phyloP scores from a whole-genome alignment of 2,329 filamentous ascomycete species.

The Pyrenophora tritici-repentis region DNA sequence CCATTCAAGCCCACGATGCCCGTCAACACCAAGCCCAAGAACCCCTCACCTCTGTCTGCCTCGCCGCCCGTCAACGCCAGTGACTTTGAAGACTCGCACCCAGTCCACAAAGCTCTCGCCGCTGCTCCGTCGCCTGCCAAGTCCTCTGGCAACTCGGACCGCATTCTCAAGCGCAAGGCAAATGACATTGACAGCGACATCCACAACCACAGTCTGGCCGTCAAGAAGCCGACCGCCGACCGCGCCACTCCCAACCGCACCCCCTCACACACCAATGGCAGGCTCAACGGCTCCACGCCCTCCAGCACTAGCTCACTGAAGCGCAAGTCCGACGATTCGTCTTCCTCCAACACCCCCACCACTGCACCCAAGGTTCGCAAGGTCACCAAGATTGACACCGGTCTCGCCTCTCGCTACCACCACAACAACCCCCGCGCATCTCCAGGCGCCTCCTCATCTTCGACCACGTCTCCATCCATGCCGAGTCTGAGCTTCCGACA shows the following conservation, averaged over 20 bases:
- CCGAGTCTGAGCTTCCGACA: conserved; percentile 50
- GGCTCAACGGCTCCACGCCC: conserved; percentile 34
- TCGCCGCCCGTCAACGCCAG: conserved; percentile 66
- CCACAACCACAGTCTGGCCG: conserved; percentile 42
- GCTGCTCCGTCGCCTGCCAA: conserved; percentile 44
- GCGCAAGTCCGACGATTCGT: conserved; percentile 52
- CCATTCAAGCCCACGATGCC: conserved; percentile 39
- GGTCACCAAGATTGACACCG: conserved; percentile 42
- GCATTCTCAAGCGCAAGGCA: conserved; percentile 49
- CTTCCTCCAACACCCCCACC: conserved; percentile 35
- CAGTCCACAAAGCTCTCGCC: conserved; percentile 46
- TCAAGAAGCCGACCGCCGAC: conserved; percentile 42
- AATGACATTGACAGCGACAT: conserved; percentile 46
- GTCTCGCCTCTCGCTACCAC: conserved; percentile 43
- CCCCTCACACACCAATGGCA: conserved; percentile 36
- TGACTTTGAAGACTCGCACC: conserved; percentile 56
- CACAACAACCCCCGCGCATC: conserved; percentile 40
- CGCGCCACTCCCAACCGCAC: conserved; percentile 38
- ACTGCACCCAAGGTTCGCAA: conserved; percentile 40
- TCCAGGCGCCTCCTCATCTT: conserved; percentile 42
- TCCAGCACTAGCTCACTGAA: conserved; percentile 47
- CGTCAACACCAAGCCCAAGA: conserved; percentile 60
- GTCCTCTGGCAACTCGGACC: conserved; percentile 39
- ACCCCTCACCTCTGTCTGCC: conserved; percentile 65
- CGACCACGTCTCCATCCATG: conserved; percentile 41